phyloP scores from a whole-genome alignment of 2,329 filamentous ascomycete species.

The Diaporthe citriasiana region DNA sequence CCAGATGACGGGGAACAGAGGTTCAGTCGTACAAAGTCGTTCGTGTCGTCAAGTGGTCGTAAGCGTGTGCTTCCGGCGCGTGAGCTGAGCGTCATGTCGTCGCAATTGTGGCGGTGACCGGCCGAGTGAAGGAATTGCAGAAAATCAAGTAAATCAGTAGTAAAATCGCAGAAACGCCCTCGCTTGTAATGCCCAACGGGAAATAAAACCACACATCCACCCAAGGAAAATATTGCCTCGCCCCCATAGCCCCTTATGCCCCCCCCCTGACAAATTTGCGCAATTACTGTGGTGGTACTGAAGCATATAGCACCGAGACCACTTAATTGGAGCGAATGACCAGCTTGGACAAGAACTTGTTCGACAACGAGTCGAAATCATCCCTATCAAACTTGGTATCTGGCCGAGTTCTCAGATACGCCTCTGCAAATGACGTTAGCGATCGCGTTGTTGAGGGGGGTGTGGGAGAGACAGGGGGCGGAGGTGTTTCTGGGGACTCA shows the following conservation, averaged over 20 bases:
- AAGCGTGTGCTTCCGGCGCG: slow-evolving; percentile 45
- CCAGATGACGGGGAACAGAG: slow-evolving; percentile 25
- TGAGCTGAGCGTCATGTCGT: slow-evolving; percentile 45
- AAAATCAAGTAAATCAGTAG: slow-evolving; percentile 30
- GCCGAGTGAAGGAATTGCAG: slow-evolving; percentile 44
- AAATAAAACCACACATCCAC: slow-evolving; percentile 36
- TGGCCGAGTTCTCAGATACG: slow-evolving; percentile 85
- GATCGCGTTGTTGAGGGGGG: too few relatives aligned
- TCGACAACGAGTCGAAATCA: slow-evolving; percentile 95
- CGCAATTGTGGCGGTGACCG: slow-evolving; percentile 45
- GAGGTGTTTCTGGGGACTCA: slow-evolving; percentile 63
- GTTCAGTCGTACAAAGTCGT: slow-evolving; percentile 51
- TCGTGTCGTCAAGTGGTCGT: slow-evolving; percentile 47
- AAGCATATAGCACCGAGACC: slow-evolving; percentile 40
- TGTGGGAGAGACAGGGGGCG: not conserved
- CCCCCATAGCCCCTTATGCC: not conserved
- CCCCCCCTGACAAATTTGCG: not conserved
- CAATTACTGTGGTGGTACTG: slow-evolving; percentile 40
- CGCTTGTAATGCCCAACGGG: slow-evolving; percentile 47
- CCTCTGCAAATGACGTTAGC: slow-evolving; percentile 74
- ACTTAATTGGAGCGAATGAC: slow-evolving; percentile 91
- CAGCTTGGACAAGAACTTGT: slow-evolving; percentile 97
- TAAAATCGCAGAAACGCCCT: slow-evolving; percentile 48
- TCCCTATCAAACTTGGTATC: slow-evolving; percentile 88
- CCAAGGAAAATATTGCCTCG: slow-evolving; percentile 42